Base-by-base conservation (phyloP, 2,329 filamentous ascomycete species). In the Talaromyces funiculosus region DNA sequence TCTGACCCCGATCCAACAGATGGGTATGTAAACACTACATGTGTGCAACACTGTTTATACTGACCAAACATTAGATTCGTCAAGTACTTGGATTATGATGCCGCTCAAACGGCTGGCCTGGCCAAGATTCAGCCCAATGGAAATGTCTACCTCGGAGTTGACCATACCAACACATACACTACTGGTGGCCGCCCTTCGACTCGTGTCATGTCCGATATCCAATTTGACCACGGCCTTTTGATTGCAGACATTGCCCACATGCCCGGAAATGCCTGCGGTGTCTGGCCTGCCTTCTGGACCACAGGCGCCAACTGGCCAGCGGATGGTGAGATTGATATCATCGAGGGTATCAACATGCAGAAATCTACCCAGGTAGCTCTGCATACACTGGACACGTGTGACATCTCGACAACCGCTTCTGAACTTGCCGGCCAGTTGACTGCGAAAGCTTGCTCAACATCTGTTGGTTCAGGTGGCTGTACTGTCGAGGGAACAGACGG, bases 241-340 rank as follows among this genome's bases (percentile, higher is more conserved):
- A 73, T 82, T 57, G 72, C 77, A 35, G 80, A 82, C 61, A 74
- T 82, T 61, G 68, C 70, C 3, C 80, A 82, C 64, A 78, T 80
- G 73, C 80, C 80, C 2, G 74, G 73, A 10, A 72, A 72, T 47
- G 73, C 75, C 47, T 83, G 81, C 61, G 81, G 78, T 51, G 78
- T 75, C 31, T 83, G 81, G 81, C 80, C 81, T 2, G 78, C 78
- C 7, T 80, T 78, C 61, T 80, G 78, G 78, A 72, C 76, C 5
- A 68, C 77, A 0, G 76, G 77, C 18, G 64, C 66, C 20, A 65
- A 72, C 37, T 80, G 78, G 78, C 77, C 77, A 1, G 54, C 66
- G 1, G 70, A 73, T 37, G 78, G 78, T 14, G 78, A 80, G 71
- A 80, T 82, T 47, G 81, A 60, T 66, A 77, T 83, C 53, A 78